Evolutionary conservation across 805 yeast species (phyloP).

Genomic region (Kodamaea leandrae): DNA sequence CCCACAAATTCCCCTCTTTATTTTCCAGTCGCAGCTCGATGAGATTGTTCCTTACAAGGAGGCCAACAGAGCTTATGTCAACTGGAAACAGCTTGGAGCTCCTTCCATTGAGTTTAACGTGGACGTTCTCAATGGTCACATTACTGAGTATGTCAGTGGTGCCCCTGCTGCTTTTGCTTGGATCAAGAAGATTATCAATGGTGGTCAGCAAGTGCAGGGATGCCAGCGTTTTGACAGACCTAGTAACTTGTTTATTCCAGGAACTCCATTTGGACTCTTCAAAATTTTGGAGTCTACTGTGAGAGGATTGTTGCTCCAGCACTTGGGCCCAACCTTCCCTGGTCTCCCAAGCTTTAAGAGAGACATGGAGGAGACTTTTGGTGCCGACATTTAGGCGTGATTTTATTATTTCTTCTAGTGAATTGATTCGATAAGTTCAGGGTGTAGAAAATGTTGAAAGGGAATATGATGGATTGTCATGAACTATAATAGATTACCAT

Average conservation of each 20-base stretch:
- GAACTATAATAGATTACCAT: too few relatives aligned
- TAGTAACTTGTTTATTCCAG: slow-evolving; percentile 43
- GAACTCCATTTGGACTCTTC: slow-evolving; percentile 20
- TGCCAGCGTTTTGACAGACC: slow-evolving; percentile 40
- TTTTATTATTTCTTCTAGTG: not conserved
- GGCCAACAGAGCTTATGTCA: slow-evolving; percentile 17
- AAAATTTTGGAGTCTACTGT: not conserved
- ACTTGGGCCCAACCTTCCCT: not conserved
- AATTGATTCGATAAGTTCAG: not conserved
- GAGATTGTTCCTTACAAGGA: slow-evolving; percentile 13
- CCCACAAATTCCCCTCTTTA: slow-evolving; percentile 11
- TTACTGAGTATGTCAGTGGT: slow-evolving; percentile 13
- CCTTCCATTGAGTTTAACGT: slow-evolving; percentile 23
- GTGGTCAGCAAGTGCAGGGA: slow-evolving; percentile 16
- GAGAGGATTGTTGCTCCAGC: not conserved
- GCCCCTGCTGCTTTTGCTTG: slow-evolving; percentile 20
- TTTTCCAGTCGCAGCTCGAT: slow-evolving; percentile 14
- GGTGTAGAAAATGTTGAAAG: not conserved
- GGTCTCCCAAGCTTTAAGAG: not conserved
- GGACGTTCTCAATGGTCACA: slow-evolving; percentile 25
- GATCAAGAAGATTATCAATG: slow-evolving; percentile 17
- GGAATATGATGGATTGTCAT: too few relatives aligned
- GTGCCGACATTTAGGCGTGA: not conserved
- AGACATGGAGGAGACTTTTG: not conserved
- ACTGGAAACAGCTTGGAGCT: slow-evolving; percentile 24